Evolutionary conservation across 352 stramenopile genomes (phyloP), one percentile per base, ranked within the genome.

Genomic region (Aphanomyces astaci): DNA sequence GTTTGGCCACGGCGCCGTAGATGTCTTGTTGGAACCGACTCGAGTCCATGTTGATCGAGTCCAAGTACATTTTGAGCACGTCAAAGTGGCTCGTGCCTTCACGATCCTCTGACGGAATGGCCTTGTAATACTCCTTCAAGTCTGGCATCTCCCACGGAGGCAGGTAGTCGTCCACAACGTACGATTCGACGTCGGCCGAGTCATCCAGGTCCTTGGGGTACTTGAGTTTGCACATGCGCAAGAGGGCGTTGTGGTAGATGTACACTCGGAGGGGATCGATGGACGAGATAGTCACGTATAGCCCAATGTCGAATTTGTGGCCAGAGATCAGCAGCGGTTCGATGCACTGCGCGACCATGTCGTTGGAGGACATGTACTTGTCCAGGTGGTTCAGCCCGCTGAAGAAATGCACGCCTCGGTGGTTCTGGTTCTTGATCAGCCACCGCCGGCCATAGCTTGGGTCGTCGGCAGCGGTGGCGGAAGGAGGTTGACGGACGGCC

Each of bases 221-320:
- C 56, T 77, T 36, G 0, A 64, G 66, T 64, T 88, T 90, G 24
- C 82, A 80, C 54, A 96, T 84, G 65, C 86, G 80, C 64, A 95
- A 80, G 30, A 81, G 52, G 5, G 84, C 80, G 64, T 94, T 78
- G 63, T 78, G 74, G 67, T 92, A 93, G 55, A 91, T 76, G 63
- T 96, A 96, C 17, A 96, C 76, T 0, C 84, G 84, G 24, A 97
- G 76, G 5, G 89, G 89, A 43, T 96, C 77, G 1, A 92, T 66
- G 40, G 81, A 95, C 19, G 86, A 92, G 27, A 97, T 74, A 4
- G 77, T 74, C 24, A 95, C 89, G 72, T 96, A 96, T 67, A 95
- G 89, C 2, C 89, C 82, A 33, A 95, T 82, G 54, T 86, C 79
- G 69, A 95, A 95, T 72, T 96, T 95, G 78, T 92, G 81, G 48